Conservation (phyloP, 805 yeast genomes). For the Wickerhamiella allomyrinae region DNA sequence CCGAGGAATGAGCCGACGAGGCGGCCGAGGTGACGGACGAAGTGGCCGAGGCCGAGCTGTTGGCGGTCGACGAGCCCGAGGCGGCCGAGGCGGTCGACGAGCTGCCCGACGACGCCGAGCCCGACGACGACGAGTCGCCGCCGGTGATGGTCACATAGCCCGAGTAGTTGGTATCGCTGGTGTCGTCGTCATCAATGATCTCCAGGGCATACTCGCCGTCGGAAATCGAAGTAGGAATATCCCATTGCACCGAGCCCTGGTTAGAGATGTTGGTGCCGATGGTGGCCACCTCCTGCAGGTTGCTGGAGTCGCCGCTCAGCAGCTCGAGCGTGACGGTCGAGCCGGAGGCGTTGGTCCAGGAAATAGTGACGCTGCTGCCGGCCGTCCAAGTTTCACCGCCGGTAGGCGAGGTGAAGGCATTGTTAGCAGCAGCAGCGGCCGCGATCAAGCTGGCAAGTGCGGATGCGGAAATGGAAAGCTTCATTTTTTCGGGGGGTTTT, state of each 20-base stretch:
- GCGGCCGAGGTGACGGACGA: slow-evolving; percentile 5
- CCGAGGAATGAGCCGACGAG: slow-evolving; percentile 2
- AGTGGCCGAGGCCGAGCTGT: slow-evolving; percentile 8
- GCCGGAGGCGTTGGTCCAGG: slow-evolving; percentile 25
- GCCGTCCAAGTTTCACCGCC: slow-evolving; percentile 20
- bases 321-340: slow-evolving; percentile 22
- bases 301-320: slow-evolving; percentile 22
- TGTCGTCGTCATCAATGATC: slow-evolving; percentile 20
- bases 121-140: slow-evolving; percentile 12
- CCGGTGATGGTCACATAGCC: slow-evolving; percentile 20
- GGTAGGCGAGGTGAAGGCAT: slow-evolving; percentile 24
- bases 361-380: slow-evolving; percentile 20
- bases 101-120: slow-evolving; percentile 11
- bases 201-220: slow-evolving; percentile 25
- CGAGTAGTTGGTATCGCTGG: slow-evolving; percentile 25
- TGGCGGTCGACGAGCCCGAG: slow-evolving; percentile 4
- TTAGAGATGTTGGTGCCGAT: slow-evolving; percentile 24
- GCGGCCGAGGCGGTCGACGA: slow-evolving; percentile 6
- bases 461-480: slow-evolving; percentile 2
- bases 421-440: slow-evolving; percentile 16
- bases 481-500: slow-evolving; percentile 1
- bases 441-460: slow-evolving; percentile 11
- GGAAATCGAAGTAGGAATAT: slow-evolving; percentile 21
- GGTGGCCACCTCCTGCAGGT: slow-evolving; percentile 23
- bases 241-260: slow-evolving; percentile 25